A percentile compares a stretch with the other conserved stretches of the same genome.
phyloP scores from a whole-genome alignment of 1,284 basidiomycete species.

The Cryptococcus sp. region DNA sequence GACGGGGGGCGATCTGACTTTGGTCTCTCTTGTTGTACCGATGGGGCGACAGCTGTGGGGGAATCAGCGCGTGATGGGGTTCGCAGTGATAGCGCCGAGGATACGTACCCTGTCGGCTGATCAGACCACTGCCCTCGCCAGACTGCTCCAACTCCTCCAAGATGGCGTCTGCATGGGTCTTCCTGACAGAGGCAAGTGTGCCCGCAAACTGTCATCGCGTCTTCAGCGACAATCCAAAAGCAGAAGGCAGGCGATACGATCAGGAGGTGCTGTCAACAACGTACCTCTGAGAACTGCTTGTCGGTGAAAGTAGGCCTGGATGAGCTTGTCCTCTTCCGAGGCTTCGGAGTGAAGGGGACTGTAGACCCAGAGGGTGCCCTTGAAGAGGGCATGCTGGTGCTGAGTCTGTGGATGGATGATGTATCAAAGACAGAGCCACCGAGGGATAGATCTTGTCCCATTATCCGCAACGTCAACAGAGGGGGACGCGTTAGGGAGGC shows the following conservation, averaged over 20 bases:
- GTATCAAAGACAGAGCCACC: too few species aligned
- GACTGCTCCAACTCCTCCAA: slow-evolving; percentile 44
- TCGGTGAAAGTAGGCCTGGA: slow-evolving; percentile 26
- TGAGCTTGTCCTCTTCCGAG: slow-evolving; percentile 26
- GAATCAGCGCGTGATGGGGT: neutral
- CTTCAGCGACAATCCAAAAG: neutral
- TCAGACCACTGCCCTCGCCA: slow-evolving; percentile 25
- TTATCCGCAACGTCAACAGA: too few species aligned
- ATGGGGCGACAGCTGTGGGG: neutral
- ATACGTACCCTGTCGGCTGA: slow-evolving; percentile 13
- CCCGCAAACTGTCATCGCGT: slow-evolving; percentile 27
- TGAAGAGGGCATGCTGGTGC: slow-evolving; percentile 12
- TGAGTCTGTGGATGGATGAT: neutral
- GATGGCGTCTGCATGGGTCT: slow-evolving; percentile 40
- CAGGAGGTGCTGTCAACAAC: slow-evolving; percentile 8
- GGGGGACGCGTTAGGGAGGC: too few species aligned
- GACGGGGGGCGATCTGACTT: slow-evolving; percentile 3
- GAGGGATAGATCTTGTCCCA: too few species aligned
- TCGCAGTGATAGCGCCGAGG: neutral
- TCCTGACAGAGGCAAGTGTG: slow-evolving; percentile 41
- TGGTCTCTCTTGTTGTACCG: neutral
- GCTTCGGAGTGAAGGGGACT: slow-evolving; percentile 44
- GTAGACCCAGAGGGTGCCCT: slow-evolving; percentile 30
- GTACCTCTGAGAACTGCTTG: slow-evolving; percentile 34
- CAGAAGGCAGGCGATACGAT: neutral